Percentiles rank a stretch among this genome's conserved stretches.
Evolutionary conservation across 306 rosid species (phyloP).

Genomic region (Myrica gale): DNA sequence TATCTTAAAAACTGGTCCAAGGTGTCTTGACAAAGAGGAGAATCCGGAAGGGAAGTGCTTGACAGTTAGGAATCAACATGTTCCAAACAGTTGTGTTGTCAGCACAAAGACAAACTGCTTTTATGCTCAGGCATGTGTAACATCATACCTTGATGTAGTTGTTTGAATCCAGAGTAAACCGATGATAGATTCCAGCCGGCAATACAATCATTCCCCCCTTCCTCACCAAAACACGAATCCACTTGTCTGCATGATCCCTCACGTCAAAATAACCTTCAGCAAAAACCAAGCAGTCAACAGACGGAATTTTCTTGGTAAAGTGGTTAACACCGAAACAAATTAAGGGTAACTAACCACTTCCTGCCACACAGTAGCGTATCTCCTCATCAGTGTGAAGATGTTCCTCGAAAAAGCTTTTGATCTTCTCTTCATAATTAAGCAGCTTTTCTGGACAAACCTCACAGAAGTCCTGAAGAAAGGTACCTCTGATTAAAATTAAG

Average conservation of each 20-base stretch:
- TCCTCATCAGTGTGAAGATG: constrained; percentile 98
- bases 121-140: constrained; percentile 6
- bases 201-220: constrained; percentile 95
- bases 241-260: constrained; percentile 70
- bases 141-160: constrained; percentile 86
- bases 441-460: constrained; percentile 91
- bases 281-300: constrained; percentile 26
- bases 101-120: background rate
- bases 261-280: constrained; percentile 93
- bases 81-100: background rate
- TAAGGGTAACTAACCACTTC: constrained; percentile 64
- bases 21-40: background rate
- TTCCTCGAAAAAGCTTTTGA: constrained; percentile 81
- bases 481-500: constrained; percentile 20
- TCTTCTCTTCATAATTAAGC: constrained; percentile 93
- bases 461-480: constrained; percentile 70
- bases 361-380: constrained; percentile 83
- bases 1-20: background rate
- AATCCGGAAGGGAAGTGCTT: background rate
- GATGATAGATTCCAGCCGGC: constrained; percentile 98
- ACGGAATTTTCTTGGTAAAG: background rate
- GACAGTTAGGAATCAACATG: background rate
- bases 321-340: constrained; percentile 10
- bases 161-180: constrained; percentile 84
- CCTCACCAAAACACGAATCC: constrained; percentile 94